Evolutionary conservation across 139 green algal genomes (phyloP).

Genomic region (Ostreobium quekettii): DNA sequence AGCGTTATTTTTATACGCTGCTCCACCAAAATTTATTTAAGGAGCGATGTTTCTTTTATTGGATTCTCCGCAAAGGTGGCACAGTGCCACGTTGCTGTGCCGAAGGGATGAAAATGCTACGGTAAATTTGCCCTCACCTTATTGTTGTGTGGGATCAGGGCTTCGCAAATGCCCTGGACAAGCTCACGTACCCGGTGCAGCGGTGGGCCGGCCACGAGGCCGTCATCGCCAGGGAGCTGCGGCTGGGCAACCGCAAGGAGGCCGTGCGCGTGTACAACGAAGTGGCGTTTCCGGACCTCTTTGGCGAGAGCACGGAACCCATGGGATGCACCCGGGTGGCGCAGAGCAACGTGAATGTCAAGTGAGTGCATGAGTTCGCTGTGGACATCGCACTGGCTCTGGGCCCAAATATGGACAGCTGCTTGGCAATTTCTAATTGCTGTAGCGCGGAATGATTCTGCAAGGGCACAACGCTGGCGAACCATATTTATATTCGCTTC

Average conservation of each 20-base stretch:
- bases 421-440: too few relatives aligned
- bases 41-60: too few relatives aligned
- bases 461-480: too few relatives aligned
- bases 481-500: too few relatives aligned
- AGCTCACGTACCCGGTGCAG: slow-evolving; percentile 34
- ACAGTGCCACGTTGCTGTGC: too few relatives aligned
- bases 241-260: not conserved
- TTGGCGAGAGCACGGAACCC: slow-evolving; percentile 19
- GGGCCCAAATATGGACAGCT: slow-evolving; percentile 31
- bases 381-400: slow-evolving; percentile 14
- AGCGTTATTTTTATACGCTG: too few relatives aligned
- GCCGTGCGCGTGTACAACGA: slow-evolving; percentile 24
- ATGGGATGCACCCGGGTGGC: not conserved
- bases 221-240: not conserved
- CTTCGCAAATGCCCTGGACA: slow-evolving; percentile 32
- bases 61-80: too few relatives aligned
- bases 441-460: too few relatives aligned
- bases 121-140: too few relatives aligned
- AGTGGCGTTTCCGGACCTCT: slow-evolving; percentile 32
- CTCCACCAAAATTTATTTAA: too few relatives aligned
- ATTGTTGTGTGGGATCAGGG: too few relatives aligned
- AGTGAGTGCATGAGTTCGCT: not conserved
- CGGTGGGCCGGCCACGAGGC: slow-evolving; percentile 26
- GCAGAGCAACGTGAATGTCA: not conserved
- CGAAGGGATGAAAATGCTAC: too few relatives aligned